A percentile compares a stretch with the other conserved stretches of the same genome.
These are phyloP conservation scores for Thraustotheca clavata DNA, from an alignment of 352 stramenopile genomes.

Conservation along the genomic window DNA sequence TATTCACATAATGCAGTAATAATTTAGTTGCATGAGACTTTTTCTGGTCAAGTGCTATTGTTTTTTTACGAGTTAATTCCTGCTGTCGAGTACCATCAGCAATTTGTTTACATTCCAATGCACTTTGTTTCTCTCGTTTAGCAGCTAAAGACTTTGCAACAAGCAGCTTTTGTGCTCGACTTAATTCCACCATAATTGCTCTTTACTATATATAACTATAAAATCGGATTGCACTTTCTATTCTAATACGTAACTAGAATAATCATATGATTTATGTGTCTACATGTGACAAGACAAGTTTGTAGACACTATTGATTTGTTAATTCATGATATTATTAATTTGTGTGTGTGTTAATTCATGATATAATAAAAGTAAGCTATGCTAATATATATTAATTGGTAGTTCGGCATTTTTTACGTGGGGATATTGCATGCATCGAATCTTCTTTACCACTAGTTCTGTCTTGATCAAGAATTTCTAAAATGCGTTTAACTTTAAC, in stretches of 20 bases:
- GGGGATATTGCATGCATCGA: slow-evolving; percentile 10
- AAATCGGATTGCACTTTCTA: too few species aligned
- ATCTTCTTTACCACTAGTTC: slow-evolving; percentile 17
- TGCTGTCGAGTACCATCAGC: neutral
- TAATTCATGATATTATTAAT: too few species aligned
- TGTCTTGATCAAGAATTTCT: slow-evolving; percentile 68
- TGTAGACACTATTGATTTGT: too few species aligned
- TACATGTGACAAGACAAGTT: too few species aligned
- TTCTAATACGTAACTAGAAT: too few species aligned
- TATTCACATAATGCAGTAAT: neutral
- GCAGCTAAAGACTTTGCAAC: slow-evolving; percentile 3
- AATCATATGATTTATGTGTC: too few species aligned
- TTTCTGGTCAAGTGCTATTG: neutral
- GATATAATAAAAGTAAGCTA: neutral
- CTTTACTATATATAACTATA: too few species aligned
- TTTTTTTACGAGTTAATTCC: neutral
- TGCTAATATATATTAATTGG: neutral
- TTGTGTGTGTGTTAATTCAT: too few species aligned
- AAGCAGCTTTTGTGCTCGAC: neutral
- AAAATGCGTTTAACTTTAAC: slow-evolving; percentile 46
- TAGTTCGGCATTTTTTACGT: neutral
- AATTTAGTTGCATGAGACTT: neutral
- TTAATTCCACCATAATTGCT: slow-evolving; percentile 7
- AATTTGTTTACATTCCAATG: neutral
- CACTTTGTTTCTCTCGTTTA: slow-evolving; percentile 4